Conservation (phyloP, 1,139 yeast genomes). For the Blastobotrys indianensis region DNA sequence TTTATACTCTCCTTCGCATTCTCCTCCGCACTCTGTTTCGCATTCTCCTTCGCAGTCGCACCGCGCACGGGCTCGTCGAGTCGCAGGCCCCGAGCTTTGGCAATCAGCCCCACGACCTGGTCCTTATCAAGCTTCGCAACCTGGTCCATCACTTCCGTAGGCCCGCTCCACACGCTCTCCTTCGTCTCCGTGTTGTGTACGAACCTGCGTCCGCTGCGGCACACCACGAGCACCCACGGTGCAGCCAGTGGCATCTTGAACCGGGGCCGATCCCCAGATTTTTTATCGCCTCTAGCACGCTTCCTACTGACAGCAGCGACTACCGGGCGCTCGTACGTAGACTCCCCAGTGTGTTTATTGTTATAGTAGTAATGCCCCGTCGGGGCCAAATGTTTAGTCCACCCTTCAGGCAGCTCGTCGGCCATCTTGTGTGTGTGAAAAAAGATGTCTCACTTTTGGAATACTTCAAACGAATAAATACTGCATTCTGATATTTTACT, state of each 20-base stretch:
- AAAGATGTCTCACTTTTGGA: not conserved
- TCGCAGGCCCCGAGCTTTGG: slow-evolving; percentile 43
- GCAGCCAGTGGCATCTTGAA: slow-evolving; percentile 21
- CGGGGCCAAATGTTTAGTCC: slow-evolving; percentile 33
- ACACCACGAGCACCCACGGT: slow-evolving; percentile 42
- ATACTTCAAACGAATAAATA: not conserved
- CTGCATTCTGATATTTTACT: too few species aligned
- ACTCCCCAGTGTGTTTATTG: slow-evolving; percentile 26
- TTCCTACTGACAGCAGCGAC: not conserved
- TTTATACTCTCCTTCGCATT: slow-evolving; percentile 8
- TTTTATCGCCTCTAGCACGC: not conserved
- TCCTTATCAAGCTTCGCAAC: slow-evolving; percentile 34
- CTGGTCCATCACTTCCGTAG: slow-evolving; percentile 31
- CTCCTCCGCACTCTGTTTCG: slow-evolving; percentile 4
- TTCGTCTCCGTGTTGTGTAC: slow-evolving; percentile 35
- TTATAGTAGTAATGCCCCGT: slow-evolving; percentile 32
- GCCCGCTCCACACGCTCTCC: slow-evolving; percentile 37
- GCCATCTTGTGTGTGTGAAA: not conserved
- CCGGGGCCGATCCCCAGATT: slow-evolving; percentile 17
- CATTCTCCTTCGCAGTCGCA: slow-evolving; percentile 24
- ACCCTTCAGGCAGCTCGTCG: slow-evolving; percentile 24
- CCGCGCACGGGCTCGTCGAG: too few species aligned
- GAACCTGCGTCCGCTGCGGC: slow-evolving; percentile 42
- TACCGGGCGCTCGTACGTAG: slow-evolving; percentile 30
- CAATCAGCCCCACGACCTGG: slow-evolving; percentile 38